Evolutionary conservation across 75 land plant species (phyloP).

Genomic region (Sequoia sempervirens): DNA sequence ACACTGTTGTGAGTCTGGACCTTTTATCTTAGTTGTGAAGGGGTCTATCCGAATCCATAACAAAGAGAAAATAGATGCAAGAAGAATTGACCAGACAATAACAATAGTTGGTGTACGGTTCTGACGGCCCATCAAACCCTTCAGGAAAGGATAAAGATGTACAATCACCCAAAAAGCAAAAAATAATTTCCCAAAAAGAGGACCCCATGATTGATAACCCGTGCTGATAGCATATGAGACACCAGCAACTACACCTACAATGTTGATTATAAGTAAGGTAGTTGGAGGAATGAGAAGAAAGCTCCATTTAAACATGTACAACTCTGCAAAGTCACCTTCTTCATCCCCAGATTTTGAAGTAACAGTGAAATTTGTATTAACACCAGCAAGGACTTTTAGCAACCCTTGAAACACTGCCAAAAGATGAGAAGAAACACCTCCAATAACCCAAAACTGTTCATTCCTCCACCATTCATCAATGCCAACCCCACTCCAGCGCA

Average conservation of each 20-base stretch:
- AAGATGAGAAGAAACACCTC: conserved; percentile 79
- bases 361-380: conserved; percentile 89
- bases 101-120: conserved; percentile 87
- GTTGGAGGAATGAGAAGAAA: conserved; percentile 82
- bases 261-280: conserved; percentile 66
- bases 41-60: conserved; percentile 80
- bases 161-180: conserved; percentile 93
- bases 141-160: conserved; percentile 84
- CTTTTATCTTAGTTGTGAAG: conserved; percentile 59
- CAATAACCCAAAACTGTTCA: conserved; percentile 92
- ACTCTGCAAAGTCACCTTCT: conserved; percentile 73
- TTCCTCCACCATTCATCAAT: conserved; percentile 96
- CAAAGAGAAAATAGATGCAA: conserved; percentile 86
- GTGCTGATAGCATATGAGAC: conserved; percentile 82
- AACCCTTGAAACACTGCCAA: conserved; percentile 87
- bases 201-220: conserved; percentile 91
- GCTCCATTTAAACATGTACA: conserved; percentile 83
- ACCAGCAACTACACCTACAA: conserved; percentile 85
- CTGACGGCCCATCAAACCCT: conserved; percentile 87
- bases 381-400: conserved; percentile 80
- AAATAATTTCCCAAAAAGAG: conserved; percentile 83
- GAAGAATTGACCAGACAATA: conserved; percentile 78
- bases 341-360: conserved; percentile 86
- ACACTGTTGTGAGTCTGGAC: conserved; percentile 56
- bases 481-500: conserved; percentile 90